These are phyloP conservation scores for Acer saccharum DNA, from an alignment of 345 rosid genomes.

Conservation along the genomic window DNA sequence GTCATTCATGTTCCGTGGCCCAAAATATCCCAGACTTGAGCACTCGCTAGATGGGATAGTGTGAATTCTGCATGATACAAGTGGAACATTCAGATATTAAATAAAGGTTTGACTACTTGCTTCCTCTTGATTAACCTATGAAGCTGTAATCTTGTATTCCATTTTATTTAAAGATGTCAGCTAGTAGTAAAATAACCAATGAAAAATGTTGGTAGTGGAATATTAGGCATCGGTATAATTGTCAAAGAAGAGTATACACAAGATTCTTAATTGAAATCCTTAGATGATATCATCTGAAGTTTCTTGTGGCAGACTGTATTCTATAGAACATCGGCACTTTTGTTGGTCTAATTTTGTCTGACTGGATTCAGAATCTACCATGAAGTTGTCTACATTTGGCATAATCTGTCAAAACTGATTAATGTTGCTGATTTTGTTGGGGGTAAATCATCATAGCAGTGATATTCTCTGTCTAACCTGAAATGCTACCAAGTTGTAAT, in stretches of 20 bases:
- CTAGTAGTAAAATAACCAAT: neutral
- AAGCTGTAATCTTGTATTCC: neutral
- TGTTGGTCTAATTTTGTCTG: neutral
- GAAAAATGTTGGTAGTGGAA: neutral
- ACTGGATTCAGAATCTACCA: neutral
- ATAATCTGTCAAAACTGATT: neutral
- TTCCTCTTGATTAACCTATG: constrained; percentile 18
- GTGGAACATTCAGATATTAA: constrained; percentile 93
- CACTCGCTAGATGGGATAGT: constrained; percentile 84
- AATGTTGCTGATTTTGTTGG: neutral
- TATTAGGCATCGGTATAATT: neutral
- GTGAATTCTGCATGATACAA: constrained; percentile 64
- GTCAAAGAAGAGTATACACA: neutral
- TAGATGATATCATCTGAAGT: neutral
- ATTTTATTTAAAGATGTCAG: neutral
- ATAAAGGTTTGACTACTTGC: constrained; percentile 63
- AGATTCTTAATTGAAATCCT: neutral
- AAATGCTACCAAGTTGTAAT: neutral
- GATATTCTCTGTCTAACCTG: neutral
- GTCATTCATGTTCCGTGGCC: constrained; percentile 81
- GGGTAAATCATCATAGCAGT: neutral
- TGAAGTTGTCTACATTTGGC: neutral
- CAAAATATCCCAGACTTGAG: constrained; percentile 88
- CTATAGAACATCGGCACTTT: neutral
- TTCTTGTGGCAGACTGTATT: neutral